phyloP scores from a whole-genome alignment of 2,329 filamentous ascomycete species.

The Beauveria pseudobassiana region DNA sequence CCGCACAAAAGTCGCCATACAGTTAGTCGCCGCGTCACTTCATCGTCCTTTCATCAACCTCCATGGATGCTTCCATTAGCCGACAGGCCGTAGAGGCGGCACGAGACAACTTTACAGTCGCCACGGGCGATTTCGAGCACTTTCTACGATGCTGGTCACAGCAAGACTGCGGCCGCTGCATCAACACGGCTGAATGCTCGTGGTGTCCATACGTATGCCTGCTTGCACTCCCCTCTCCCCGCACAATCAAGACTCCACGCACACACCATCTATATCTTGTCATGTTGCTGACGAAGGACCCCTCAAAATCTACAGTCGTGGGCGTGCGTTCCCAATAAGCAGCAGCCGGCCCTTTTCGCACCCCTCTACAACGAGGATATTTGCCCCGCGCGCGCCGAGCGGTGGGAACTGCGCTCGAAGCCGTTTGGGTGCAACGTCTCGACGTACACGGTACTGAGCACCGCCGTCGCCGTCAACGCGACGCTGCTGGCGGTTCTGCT shows the following conservation, averaged over 20 bases:
- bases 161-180: conserved; percentile 41
- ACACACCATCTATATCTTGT: too few relatives aligned
- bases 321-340: conserved; percentile 46
- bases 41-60: not conserved
- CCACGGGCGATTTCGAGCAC: conserved; percentile 28
- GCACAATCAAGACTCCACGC: not conserved
- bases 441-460: conserved; percentile 25
- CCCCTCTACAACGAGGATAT: conserved; percentile 42
- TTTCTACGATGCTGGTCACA: conserved; percentile 43
- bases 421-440: conserved; percentile 30
- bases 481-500: conserved; percentile 22
- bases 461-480: conserved; percentile 20
- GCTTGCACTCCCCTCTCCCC: not conserved
- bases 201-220: conserved; percentile 46
- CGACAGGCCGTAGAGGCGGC: conserved; percentile 6
- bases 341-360: conserved; percentile 37
- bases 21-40: not conserved
- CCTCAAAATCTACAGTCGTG: conserved; percentile 31
- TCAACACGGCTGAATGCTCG: conserved; percentile 35
- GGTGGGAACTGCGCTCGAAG: conserved; percentile 30
- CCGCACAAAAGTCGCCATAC: not conserved
- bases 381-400: conserved; percentile 42
- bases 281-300: not conserved
- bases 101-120: conserved; percentile 24
- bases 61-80: not conserved